Conservation (phyloP, 352 stramenopile species). For the Hyaloperonospora brassicae region DNA sequence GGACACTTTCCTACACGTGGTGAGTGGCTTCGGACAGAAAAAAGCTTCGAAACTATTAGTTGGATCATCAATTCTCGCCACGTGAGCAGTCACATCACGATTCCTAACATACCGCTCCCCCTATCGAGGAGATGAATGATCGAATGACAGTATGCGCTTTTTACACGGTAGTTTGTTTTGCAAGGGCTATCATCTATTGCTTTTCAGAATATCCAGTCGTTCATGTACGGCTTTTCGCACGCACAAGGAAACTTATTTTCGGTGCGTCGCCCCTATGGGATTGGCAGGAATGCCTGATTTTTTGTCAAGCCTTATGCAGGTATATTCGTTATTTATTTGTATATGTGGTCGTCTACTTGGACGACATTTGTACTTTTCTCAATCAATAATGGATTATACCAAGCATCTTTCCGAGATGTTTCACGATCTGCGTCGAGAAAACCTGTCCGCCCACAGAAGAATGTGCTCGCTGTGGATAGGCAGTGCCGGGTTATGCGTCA, state of each 20-base stretch:
- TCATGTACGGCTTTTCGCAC: constrained; percentile 30
- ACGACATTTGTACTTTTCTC: background rate
- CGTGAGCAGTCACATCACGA: constrained; percentile 7
- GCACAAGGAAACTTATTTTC: constrained; percentile 22
- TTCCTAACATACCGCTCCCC: constrained; percentile 10
- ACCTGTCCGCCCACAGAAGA: background rate
- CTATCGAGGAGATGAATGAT: constrained; percentile 16
- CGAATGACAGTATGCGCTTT: background rate
- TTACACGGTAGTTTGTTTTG: constrained; percentile 21
- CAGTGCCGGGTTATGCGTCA: background rate
- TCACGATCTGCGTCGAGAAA: background rate
- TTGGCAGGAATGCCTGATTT: background rate
- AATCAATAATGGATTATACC: background rate
- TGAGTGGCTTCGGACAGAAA: background rate
- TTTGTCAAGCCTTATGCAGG: background rate
- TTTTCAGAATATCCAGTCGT: background rate
- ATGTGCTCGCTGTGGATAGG: constrained; percentile 1
- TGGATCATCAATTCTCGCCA: constrained; percentile 16
- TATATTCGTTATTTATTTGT: background rate
- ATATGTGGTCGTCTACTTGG: background rate
- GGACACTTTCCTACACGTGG: background rate
- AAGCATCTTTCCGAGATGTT: background rate
- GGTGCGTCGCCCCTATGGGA: background rate
- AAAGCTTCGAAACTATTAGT: background rate
- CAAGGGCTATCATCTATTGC: constrained; percentile 30